Evolutionary conservation across 106 monocot genomes (phyloP), one percentile per base, ranked within the genome.

Genomic region (Amphibolis antarctica): DNA sequence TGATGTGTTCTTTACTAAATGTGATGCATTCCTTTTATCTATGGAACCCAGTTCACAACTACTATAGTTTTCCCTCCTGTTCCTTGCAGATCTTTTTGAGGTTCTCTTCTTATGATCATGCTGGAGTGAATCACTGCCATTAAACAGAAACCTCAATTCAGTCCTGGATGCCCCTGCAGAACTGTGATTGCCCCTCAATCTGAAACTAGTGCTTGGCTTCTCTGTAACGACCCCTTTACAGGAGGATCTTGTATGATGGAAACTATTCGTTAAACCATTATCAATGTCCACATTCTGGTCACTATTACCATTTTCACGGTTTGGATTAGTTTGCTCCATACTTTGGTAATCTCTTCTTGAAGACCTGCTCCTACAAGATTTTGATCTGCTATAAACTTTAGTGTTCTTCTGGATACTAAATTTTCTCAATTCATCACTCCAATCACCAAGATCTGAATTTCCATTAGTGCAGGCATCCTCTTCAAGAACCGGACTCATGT

Each of bases 341-440:
- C 42, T 51, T 62, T 67, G 29, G 1, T 48, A 54, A 49, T 78
- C 83, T 63, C 20, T 55, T 45, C 71, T 71, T 44, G 52, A 60
- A 73, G 42, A 36, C 44, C 74, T 82, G 42, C 46, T 30, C 69
- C 72, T 75, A 42, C 30, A 66, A 42, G 43, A 66, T 48, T 75
- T 89, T 57, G 77, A 75, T 54, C 89, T 86, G 64, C 58, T 79
- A 77, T 89, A 84, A 68, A n/a, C n/a, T n/a, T 82, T 30, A 73
- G 58, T 61, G 56, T 72, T 74, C 23, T 65, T 44, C 46, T 12
- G 49, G 42, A 44, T 46, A 19, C 47, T 55, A 30, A 71, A 65
- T 62, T 59, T 75, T 62, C 66, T 66, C 29, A 77, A n/a, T n/a
- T n/a, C n/a, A n/a, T n/a, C n/a, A n/a, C n/a, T n/a, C n/a, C n/a